A percentile compares a stretch with the other conserved stretches of the same genome.
Conservation (phyloP, 116 monocot genomes). For the Zostera marina region DNA sequence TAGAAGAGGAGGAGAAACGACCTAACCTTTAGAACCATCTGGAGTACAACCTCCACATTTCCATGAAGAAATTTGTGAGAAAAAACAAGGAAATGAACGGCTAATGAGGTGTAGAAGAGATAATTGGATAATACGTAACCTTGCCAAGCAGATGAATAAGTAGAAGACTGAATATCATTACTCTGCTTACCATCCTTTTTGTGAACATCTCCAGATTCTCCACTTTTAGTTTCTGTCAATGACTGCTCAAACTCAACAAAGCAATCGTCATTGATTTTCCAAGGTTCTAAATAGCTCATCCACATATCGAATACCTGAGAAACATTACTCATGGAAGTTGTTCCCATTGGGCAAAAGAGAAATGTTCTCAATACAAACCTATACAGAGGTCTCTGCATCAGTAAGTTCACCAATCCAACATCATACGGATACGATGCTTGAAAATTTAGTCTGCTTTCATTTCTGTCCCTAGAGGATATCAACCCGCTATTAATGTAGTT, state of each 20-base stretch:
- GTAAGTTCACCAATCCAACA: conserved; percentile 39
- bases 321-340: conserved; percentile 56
- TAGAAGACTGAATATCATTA: not conserved
- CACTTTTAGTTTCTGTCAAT: conserved; percentile 2
- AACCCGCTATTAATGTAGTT: conserved; percentile 43
- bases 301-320: conserved; percentile 55
- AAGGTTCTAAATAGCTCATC: conserved; percentile 58
- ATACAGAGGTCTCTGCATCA: conserved; percentile 77
- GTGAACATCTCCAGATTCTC: conserved; percentile 10
- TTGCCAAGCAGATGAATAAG: conserved; percentile 33
- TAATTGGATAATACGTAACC: conserved; percentile 65
- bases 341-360: conserved; percentile 66
- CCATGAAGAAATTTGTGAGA: conserved; percentile 80
- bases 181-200: conserved; percentile 6
- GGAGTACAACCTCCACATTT: conserved; percentile 39
- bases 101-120: conserved; percentile 71
- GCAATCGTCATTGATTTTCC: conserved; percentile 38
- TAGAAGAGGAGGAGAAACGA: not conserved
- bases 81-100: conserved; percentile 89
- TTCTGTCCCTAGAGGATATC: no score
- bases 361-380: conserved; percentile 75
- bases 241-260: conserved; percentile 41
- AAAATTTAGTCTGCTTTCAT: conserved; percentile 3
- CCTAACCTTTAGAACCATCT: conserved; percentile 66
- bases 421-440: conserved; percentile 5